Evolutionary conservation across 2,329 filamentous ascomycete genomes (phyloP).

Genomic region (Aspergillus udagawae): DNA sequence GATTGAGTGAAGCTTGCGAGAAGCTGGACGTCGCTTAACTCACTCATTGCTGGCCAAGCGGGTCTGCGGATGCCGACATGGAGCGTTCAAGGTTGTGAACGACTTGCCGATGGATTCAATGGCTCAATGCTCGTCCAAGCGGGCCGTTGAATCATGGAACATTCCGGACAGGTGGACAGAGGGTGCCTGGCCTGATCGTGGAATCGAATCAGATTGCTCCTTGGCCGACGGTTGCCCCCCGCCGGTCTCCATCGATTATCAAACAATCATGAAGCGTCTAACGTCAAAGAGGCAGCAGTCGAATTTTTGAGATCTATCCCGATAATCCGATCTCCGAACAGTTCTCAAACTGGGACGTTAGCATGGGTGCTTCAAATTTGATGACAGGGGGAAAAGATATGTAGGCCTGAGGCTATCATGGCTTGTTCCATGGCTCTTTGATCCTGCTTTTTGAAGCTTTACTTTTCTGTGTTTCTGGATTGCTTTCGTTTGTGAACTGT

Average conservation of each 20-base stretch:
- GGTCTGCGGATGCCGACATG: background rate
- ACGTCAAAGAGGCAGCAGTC: background rate
- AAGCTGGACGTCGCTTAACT: background rate
- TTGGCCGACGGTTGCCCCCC: background rate
- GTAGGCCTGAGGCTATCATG: background rate
- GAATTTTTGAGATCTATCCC: background rate
- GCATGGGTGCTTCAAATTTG: background rate
- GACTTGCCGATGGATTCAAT: background rate
- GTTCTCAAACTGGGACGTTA: background rate
- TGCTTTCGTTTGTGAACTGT: background rate
- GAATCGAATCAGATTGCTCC: background rate
- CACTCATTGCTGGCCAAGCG: background rate
- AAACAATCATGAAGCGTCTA: background rate
- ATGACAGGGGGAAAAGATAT: too few species aligned
- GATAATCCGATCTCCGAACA: background rate
- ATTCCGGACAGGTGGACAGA: background rate
- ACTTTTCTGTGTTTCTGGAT: background rate
- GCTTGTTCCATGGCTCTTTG: background rate
- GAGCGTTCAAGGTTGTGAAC: background rate
- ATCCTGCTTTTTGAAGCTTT: background rate
- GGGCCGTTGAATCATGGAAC: background rate
- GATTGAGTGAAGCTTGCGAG: constrained; percentile 25
- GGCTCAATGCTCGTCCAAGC: background rate
- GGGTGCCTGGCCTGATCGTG: background rate
- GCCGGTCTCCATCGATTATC: background rate